Conservation (phyloP, 352 stramenopile genomes). For the Peronospora farinosa region DNA sequence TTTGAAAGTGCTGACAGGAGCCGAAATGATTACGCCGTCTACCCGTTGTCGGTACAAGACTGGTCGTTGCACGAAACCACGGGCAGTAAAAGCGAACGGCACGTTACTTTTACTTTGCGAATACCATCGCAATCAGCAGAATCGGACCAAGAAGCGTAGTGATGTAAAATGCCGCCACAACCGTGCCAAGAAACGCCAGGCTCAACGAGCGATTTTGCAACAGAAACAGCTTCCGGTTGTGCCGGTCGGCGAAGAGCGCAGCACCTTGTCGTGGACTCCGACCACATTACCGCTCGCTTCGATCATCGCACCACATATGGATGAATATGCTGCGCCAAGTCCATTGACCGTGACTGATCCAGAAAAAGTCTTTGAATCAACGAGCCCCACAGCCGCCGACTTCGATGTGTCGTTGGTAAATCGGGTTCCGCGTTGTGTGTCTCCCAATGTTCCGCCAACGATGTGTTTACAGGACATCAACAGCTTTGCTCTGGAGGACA, state of each 20-base stretch:
- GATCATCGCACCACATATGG: slow-evolving; percentile 8
- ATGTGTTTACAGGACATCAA: slow-evolving; percentile 9
- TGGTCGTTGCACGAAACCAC: slow-evolving; percentile 57
- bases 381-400: slow-evolving; percentile 25
- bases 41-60: slow-evolving; percentile 77
- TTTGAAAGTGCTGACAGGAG: not conserved
- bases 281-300: slow-evolving; percentile 8
- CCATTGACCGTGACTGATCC: not conserved
- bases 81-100: slow-evolving; percentile 72
- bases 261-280: slow-evolving; percentile 4
- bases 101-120: slow-evolving; percentile 71
- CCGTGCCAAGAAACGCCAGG: slow-evolving; percentile 51
- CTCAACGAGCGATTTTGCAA: slow-evolving; percentile 23
- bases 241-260: not conserved
- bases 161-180: slow-evolving; percentile 75
- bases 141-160: slow-evolving; percentile 82
- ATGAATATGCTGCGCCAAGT: slow-evolving; percentile 8
- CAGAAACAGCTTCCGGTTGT: slow-evolving; percentile 8
- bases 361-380: slow-evolving; percentile 16
- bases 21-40: not conserved
- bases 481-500: slow-evolving; percentile 35
- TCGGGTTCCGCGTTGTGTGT: slow-evolving; percentile 8
- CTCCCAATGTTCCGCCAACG: slow-evolving; percentile 4
- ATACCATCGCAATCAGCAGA: slow-evolving; percentile 76
- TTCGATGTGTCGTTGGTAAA: slow-evolving; percentile 18